Conservation (phyloP, 768 basidiomycete genomes). For the Boletus subparvulus region DNA sequence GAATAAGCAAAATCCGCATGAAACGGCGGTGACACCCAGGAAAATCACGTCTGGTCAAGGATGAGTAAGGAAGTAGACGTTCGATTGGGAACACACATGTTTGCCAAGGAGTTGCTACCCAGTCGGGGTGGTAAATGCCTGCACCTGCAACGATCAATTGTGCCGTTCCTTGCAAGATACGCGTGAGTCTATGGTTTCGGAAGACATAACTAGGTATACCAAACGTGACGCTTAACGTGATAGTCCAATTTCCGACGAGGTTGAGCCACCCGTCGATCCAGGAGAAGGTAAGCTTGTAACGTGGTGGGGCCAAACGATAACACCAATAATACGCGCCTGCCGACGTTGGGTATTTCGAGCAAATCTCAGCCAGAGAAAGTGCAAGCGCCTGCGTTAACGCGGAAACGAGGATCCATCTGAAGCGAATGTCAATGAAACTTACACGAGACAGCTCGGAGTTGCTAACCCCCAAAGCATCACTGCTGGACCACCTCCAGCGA, state of each 20-base stretch:
- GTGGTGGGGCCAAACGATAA: slow-evolving; percentile 55
- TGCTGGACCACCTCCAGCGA: slow-evolving; percentile 54
- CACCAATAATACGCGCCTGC: slow-evolving; percentile 69
- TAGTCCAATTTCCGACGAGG: slow-evolving; percentile 67
- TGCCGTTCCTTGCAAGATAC: slow-evolving; percentile 44
- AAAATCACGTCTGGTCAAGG: slow-evolving; percentile 49
- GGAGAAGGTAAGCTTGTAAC: slow-evolving; percentile 49
- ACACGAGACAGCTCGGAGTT: background rate
- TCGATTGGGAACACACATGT: slow-evolving; percentile 42
- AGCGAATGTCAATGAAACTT: background rate
- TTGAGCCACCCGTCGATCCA: slow-evolving; percentile 74
- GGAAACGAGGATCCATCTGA: slow-evolving; percentile 53
- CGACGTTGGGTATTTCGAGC: slow-evolving; percentile 59
- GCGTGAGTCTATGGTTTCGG: background rate
- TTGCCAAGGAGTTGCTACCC: slow-evolving; percentile 59
- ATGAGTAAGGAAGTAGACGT: background rate
- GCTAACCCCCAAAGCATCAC: slow-evolving; percentile 59
- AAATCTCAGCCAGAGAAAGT: slow-evolving; percentile 56
- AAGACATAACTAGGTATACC: slow-evolving; percentile 27
- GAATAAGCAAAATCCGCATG: slow-evolving; percentile 54
- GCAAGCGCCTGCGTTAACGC: slow-evolving; percentile 48
- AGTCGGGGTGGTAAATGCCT: slow-evolving; percentile 57
- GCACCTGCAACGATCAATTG: slow-evolving; percentile 60
- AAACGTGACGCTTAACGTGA: slow-evolving; percentile 65
- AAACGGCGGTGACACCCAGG: slow-evolving; percentile 48